Evolutionary conservation across 495 filamentous ascomycete species (phyloP).

Genomic region (Neurospora sp.): DNA sequence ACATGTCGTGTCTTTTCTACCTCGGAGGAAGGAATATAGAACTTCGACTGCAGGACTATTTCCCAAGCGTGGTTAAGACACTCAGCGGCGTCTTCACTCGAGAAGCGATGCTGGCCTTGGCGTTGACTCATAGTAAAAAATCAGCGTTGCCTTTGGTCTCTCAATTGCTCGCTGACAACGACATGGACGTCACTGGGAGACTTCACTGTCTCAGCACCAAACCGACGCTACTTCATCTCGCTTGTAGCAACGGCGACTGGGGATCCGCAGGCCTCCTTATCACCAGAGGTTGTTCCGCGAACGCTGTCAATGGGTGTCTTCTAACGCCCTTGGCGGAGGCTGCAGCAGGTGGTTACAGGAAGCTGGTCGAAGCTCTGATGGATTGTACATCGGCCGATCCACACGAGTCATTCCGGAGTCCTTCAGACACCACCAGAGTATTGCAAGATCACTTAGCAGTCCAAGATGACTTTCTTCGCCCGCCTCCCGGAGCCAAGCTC

Average conservation of each 20-base stretch:
- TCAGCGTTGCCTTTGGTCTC: neutral
- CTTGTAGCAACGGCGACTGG: neutral
- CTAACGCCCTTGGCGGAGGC: constrained; percentile 1
- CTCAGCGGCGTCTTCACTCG: neutral
- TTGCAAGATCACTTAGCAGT: neutral
- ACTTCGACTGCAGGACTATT: neutral
- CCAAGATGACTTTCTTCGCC: neutral
- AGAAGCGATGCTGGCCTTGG: neutral
- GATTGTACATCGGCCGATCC: constrained; percentile 1
- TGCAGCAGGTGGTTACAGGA: neutral
- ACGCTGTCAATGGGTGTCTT: neutral
- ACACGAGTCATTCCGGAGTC: neutral
- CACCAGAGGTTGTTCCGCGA: neutral
- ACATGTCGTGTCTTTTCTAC: neutral
- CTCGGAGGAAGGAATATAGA: neutral
- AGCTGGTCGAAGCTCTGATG: neutral
- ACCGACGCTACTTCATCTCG: constrained; percentile 2
- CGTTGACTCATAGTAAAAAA: neutral
- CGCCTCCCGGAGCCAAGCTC: neutral
- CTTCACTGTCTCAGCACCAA: constrained; percentile 1
- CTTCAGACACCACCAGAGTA: neutral
- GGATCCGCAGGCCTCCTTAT: neutral
- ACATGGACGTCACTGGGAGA: neutral
- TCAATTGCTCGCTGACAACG: neutral
- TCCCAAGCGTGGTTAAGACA: neutral